A percentile compares a stretch with the other conserved stretches of the same genome.
These are phyloP conservation scores for Cladosporium sp. DNA, from an alignment of 2,329 filamentous ascomycete species.

Conservation along the genomic window DNA sequence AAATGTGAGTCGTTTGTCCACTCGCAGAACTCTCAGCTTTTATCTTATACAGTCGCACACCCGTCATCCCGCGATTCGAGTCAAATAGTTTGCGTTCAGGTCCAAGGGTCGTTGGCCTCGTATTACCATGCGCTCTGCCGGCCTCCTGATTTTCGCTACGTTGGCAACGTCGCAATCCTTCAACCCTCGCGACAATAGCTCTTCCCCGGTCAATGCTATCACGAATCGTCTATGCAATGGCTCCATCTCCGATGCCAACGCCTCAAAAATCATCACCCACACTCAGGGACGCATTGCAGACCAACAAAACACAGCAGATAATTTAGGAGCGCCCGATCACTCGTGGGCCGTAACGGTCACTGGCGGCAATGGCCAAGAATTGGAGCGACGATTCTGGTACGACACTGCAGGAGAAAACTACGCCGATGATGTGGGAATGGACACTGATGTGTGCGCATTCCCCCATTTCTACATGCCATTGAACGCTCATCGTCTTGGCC, in stretches of 20 bases:
- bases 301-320: neutral
- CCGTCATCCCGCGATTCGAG: neutral
- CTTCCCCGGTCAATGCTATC: neutral
- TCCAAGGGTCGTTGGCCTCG: no score
- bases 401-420: neutral
- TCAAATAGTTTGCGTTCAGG: neutral
- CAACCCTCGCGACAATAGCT: neutral
- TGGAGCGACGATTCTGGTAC: constrained; percentile 1
- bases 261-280: neutral
- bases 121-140: neutral
- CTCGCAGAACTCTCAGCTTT: neutral
- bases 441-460: neutral
- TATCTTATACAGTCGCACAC: neutral
- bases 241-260: neutral
- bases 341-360: constrained; percentile 2
- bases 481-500: constrained; percentile 1
- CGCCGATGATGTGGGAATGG: neutral
- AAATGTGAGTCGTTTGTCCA: neutral
- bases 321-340: neutral
- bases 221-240: neutral
- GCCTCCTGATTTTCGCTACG: neutral
- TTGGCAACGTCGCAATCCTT: neutral
- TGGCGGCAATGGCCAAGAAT: neutral
- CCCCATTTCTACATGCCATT: neutral
- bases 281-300: no score